A percentile compares a stretch with the other conserved stretches of the same genome.
phyloP scores from a whole-genome alignment of 768 basidiomycete species.

The Leccinum disarticulatum region DNA sequence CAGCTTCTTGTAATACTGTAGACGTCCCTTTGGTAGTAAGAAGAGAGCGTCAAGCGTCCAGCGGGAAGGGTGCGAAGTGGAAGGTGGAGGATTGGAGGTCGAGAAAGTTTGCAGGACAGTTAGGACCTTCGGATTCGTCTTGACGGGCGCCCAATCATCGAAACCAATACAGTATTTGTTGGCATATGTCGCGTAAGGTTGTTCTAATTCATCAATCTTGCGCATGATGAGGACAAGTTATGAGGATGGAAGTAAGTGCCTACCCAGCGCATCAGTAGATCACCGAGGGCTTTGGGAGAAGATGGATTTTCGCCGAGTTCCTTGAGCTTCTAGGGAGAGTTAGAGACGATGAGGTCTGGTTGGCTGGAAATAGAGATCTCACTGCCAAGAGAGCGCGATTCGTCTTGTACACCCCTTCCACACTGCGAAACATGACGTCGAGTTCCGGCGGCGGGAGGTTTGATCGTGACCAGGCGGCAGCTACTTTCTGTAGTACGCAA shows the following conservation, averaged over 20 bases:
- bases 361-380: background rate
- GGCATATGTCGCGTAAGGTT: conserved; percentile 82
- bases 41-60: conserved; percentile 93
- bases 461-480: conserved; percentile 94
- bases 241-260: conserved; percentile 29
- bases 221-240: conserved; percentile 17
- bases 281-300: conserved; percentile 91
- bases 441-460: conserved; percentile 93
- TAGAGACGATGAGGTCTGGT: conserved; percentile 6
- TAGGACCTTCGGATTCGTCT: conserved; percentile 68
- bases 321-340: conserved; percentile 72
- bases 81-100: conserved; percentile 55
- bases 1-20: conserved; percentile 91
- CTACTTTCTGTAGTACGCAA: conserved; percentile 72
- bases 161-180: conserved; percentile 73
- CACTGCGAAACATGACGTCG: conserved; percentile 91
- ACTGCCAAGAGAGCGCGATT: conserved; percentile 81
- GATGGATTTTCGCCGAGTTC: conserved; percentile 92
- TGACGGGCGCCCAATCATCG: conserved; percentile 80
- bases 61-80: conserved; percentile 37
- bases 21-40: conserved; percentile 75
- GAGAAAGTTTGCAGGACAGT: conserved; percentile 72
- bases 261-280: conserved; percentile 97
- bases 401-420: conserved; percentile 91
- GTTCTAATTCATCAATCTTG: conserved; percentile 89